Percentiles rank a stretch among this genome's conserved stretches.
phyloP scores from a whole-genome alignment of 139 green algal genomes.

The Zygnema cylindricum region DNA sequence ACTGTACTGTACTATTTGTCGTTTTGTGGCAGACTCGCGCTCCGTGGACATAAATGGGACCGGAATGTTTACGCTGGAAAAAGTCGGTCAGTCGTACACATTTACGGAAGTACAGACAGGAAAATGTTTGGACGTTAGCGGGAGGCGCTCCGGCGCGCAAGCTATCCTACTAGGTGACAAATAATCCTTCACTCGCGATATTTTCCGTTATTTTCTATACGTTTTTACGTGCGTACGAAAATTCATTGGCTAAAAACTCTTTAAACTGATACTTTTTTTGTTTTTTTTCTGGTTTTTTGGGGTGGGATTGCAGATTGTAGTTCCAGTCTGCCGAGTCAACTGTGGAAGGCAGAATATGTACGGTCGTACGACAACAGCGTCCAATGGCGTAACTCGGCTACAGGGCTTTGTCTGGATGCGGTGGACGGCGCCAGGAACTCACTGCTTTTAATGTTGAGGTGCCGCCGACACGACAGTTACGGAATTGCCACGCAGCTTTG shows the following conservation, averaged over 20 bases:
- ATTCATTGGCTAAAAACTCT: no score
- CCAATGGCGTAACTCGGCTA: background rate
- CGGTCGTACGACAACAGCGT: background rate
- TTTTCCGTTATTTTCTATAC: no score
- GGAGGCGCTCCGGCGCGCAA: background rate
- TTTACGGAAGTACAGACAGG: background rate
- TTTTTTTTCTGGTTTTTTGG: no score
- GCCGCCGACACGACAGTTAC: background rate
- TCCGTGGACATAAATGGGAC: background rate
- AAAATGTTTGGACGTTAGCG: background rate
- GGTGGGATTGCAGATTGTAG: no score
- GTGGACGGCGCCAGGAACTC: background rate
- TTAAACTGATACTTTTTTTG: no score
- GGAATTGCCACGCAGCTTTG: background rate
- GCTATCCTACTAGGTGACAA: background rate
- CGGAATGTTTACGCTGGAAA: background rate
- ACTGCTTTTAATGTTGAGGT: background rate
- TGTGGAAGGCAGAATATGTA: background rate
- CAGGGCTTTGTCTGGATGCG: background rate
- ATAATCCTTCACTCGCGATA: no score
- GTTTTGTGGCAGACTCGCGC: no score
- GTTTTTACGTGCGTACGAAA: no score
- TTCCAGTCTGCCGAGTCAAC: no score
- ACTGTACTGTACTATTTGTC: no score
- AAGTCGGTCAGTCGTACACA: background rate